Conservation (phyloP, 805 yeast species). For the Candida railenensis region DNA sequence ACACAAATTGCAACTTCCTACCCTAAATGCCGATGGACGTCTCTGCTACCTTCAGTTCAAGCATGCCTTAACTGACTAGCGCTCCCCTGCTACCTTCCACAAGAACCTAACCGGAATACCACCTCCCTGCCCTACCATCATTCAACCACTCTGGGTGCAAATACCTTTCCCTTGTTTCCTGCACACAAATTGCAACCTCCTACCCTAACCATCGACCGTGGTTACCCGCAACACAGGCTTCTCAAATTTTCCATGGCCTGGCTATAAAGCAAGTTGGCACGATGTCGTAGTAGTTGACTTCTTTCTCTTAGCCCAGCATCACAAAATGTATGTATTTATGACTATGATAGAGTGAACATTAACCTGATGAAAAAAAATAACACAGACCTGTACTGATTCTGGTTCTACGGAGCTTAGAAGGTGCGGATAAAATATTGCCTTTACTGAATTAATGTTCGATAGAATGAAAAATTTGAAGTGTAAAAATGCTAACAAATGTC, state of each 20-base stretch:
- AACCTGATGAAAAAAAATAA: constrained; percentile 43
- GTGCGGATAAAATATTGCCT: constrained; percentile 38
- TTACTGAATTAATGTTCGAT: constrained; percentile 7
- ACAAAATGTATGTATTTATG: constrained; percentile 3
- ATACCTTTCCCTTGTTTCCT: too few relatives aligned
- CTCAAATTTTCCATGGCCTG: background rate
- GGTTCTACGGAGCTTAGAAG: constrained; percentile 9
- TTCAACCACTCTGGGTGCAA: too few relatives aligned
- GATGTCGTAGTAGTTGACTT: background rate
- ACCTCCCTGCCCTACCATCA: too few relatives aligned
- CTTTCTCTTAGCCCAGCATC: background rate
- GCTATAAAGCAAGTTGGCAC: background rate
- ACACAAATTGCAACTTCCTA: too few relatives aligned
- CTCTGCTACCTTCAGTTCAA: too few relatives aligned
- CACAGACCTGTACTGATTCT: constrained; percentile 62
- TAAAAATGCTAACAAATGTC: background rate
- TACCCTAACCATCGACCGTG: background rate
- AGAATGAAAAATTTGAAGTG: background rate
- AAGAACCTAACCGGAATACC: too few relatives aligned
- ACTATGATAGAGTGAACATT: background rate
- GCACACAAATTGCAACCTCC: too few relatives aligned
- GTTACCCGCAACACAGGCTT: background rate
- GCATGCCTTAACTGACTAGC: too few relatives aligned
- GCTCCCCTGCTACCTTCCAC: too few relatives aligned
- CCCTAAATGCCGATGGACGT: too few relatives aligned